Percentiles rank a stretch among this genome's conserved stretches.
Conservation (phyloP, 106 monocot genomes). For the Phalaenopsis equestris region DNA sequence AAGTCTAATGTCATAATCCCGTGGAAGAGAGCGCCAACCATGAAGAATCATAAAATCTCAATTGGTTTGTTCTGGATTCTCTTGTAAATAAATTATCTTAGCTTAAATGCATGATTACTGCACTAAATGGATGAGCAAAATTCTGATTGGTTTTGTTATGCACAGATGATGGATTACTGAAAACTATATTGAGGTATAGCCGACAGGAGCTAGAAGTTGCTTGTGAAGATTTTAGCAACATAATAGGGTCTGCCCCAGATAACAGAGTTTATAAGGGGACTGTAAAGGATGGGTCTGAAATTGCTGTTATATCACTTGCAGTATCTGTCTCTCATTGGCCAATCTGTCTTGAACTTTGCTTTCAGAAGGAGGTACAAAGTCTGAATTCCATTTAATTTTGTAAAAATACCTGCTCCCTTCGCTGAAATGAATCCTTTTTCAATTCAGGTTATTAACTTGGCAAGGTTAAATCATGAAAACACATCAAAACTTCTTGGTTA, state of each 20-base stretch:
- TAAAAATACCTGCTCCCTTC: neutral
- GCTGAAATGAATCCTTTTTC: neutral
- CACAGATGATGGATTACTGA: slow-evolving; percentile 54
- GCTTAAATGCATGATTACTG: neutral
- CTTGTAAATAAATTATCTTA: neutral
- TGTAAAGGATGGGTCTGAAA: slow-evolving; percentile 73
- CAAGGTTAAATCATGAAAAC: slow-evolving; percentile 72
- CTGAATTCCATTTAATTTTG: neutral
- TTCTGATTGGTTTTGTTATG: slow-evolving; percentile 7
- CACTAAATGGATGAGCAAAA: neutral
- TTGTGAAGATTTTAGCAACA: slow-evolving; percentile 98
- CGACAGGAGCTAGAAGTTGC: slow-evolving; percentile 74
- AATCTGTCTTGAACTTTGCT: slow-evolving; percentile 59
- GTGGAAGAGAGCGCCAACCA: slow-evolving; percentile 33
- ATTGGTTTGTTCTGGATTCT: slow-evolving; percentile 38
- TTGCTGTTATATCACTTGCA: slow-evolving; percentile 80
- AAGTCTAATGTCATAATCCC: slow-evolving; percentile 20
- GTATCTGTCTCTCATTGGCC: slow-evolving; percentile 61
- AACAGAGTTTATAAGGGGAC: slow-evolving; percentile 81
- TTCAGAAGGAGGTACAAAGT: slow-evolving; percentile 58
- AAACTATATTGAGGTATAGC: slow-evolving; percentile 49
- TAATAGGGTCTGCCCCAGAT: slow-evolving; percentile 77
- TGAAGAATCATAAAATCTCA: slow-evolving; percentile 29
- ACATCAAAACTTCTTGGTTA: slow-evolving; percentile 68
- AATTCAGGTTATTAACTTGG: slow-evolving; percentile 63